A percentile compares a stretch with the other conserved stretches of the same genome.
These are phyloP conservation scores for Coniochaeta sp. DNA, from an alignment of 2,329 filamentous ascomycete species.

Conservation along the genomic window DNA sequence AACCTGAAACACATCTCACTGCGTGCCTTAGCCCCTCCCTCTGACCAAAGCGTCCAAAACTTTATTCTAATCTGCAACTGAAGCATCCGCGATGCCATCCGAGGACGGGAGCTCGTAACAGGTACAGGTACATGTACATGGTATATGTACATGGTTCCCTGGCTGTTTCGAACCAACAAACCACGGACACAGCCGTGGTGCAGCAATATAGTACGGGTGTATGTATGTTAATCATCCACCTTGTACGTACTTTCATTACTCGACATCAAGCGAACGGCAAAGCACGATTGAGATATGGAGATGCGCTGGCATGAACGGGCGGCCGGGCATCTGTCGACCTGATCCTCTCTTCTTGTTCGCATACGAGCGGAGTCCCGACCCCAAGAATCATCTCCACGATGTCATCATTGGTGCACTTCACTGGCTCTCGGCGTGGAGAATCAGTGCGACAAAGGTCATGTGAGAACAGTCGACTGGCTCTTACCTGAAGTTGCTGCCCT, in stretches of 20 bases:
- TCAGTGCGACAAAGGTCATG: not conserved
- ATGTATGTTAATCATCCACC: not conserved
- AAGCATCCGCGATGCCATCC: not conserved
- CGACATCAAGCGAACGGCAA: not conserved
- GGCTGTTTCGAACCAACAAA: not conserved
- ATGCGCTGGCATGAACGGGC: not conserved
- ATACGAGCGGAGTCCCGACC: not conserved
- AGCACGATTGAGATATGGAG: not conserved
- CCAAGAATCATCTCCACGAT: not conserved
- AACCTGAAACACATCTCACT: not conserved
- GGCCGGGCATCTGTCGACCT: not conserved
- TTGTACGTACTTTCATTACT: not conserved
- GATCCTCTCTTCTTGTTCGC: not conserved
- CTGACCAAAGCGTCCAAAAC: not conserved
- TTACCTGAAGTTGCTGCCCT: no score
- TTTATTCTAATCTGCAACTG: not conserved
- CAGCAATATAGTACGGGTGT: not conserved
- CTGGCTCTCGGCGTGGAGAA: not conserved
- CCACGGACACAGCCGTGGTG: not conserved
- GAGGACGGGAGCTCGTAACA: not conserved
- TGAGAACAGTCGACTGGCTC: not conserved
- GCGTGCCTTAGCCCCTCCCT: not conserved
- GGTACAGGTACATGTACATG: no score
- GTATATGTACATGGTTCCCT: not conserved
- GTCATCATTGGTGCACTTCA: not conserved